phyloP scores from a whole-genome alignment of 2,329 filamentous ascomycete genomes.

The Zymoseptoria ardabiliae region DNA sequence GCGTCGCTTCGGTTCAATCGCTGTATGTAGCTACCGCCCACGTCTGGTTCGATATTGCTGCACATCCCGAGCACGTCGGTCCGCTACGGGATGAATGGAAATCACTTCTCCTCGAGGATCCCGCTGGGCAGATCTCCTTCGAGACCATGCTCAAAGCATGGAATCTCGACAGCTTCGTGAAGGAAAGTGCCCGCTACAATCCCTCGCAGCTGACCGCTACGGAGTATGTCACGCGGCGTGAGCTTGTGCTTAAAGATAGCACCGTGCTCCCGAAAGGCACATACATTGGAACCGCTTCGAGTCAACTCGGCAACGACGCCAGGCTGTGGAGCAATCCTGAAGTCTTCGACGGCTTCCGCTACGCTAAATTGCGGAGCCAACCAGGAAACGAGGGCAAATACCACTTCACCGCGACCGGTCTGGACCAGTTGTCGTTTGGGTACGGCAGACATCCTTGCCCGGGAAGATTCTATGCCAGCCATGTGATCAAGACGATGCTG shows the following conservation, averaged over 20 bases:
- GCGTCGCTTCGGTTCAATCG: background rate
- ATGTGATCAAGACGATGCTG: constrained; percentile 1
- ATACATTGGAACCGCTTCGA: background rate
- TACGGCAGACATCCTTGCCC: constrained; percentile 1
- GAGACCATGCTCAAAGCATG: background rate
- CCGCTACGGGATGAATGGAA: background rate
- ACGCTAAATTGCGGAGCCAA: background rate
- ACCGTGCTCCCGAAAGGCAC: background rate
- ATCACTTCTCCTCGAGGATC: background rate
- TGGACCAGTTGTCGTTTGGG: constrained; percentile 1
- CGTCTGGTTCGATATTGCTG: background rate
- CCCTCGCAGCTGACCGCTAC: constrained; percentile 1
- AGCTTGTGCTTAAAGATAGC: background rate
- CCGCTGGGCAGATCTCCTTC: background rate
- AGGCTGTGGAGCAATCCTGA: background rate
- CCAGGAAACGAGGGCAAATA: background rate
- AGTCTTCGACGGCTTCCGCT: background rate
- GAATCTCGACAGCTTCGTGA: constrained; percentile 1
- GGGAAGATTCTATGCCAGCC: constrained; percentile 1
- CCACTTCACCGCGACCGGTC: background rate
- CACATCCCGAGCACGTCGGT: background rate
- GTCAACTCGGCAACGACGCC: background rate
- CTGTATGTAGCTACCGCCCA: background rate
- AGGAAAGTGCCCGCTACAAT: background rate
- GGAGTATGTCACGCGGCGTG: background rate